Percentiles rank a stretch among this genome's conserved stretches.
Conservation (phyloP, 2,329 filamentous ascomycete genomes). For the Trematosphaeria pertusa region DNA sequence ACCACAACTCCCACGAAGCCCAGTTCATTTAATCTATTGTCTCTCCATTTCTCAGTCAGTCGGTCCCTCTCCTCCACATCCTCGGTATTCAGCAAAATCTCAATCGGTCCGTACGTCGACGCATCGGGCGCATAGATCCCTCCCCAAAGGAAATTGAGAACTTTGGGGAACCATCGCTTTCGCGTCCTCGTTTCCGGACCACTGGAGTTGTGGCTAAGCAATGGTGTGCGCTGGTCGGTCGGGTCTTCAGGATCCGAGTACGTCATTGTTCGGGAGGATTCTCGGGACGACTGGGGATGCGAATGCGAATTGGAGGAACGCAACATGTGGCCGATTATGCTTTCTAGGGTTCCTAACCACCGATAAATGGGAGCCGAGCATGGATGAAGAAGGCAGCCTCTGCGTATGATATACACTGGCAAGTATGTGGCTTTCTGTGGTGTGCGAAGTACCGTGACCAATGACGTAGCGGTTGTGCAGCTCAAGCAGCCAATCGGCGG, state of each 20-base stretch:
- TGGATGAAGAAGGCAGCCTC: not conserved
- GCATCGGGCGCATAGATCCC: constrained; percentile 43
- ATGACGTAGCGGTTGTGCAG: constrained; percentile 15
- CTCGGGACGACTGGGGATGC: constrained; percentile 7
- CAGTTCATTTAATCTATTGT: constrained; percentile 50
- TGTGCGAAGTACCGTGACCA: constrained; percentile 4
- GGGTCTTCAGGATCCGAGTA: constrained; percentile 27
- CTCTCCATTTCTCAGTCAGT: constrained; percentile 48
- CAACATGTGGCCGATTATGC: not conserved
- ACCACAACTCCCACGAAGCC: constrained; percentile 53
- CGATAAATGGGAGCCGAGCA: not conserved
- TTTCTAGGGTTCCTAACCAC: not conserved
- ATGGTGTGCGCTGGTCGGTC: constrained; percentile 28
- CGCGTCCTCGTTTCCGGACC: too few species aligned
- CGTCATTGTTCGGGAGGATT: constrained; percentile 18
- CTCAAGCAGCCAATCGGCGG: constrained; percentile 1
- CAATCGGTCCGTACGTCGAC: constrained; percentile 47
- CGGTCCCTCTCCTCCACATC: constrained; percentile 41
- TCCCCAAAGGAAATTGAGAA: constrained; percentile 40
- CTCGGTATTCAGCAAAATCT: constrained; percentile 47
- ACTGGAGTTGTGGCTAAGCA: constrained; percentile 26
- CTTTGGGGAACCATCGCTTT: constrained; percentile 6
- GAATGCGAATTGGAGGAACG: not conserved
- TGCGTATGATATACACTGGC: too few species aligned
- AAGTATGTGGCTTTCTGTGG: too few species aligned